These are phyloP conservation scores for Barnettozyma salicaria DNA, from an alignment of 805 yeast genomes.

Conservation along the genomic window DNA sequence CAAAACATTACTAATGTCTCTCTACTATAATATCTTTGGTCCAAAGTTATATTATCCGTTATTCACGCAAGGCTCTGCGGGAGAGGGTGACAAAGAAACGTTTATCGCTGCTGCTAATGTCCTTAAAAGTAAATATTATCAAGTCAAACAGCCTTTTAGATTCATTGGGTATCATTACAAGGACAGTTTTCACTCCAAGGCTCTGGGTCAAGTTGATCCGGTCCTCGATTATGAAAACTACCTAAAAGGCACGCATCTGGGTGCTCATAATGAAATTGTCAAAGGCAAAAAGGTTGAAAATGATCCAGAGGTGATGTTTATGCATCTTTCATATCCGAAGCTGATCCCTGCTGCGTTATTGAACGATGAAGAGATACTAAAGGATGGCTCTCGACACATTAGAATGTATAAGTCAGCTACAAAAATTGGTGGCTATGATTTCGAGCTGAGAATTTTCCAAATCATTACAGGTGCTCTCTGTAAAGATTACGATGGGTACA, in stretches of 20 bases:
- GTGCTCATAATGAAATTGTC: conserved; percentile 15
- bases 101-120: conserved; percentile 58
- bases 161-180: conserved; percentile 32
- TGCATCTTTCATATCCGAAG: conserved; percentile 60
- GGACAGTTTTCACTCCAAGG: conserved; percentile 30
- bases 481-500: conserved; percentile 22
- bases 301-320: conserved; percentile 32
- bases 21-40: conserved; percentile 56
- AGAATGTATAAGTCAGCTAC: conserved; percentile 29
- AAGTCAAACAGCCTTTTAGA: conserved; percentile 32
- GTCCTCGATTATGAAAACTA: conserved; percentile 25
- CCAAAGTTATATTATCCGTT: conserved; percentile 56
- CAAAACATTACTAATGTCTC: conserved; percentile 45
- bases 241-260: conserved; percentile 16
- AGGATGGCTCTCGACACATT: conserved; percentile 24
- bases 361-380: conserved; percentile 25
- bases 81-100: conserved; percentile 72
- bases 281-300: conserved; percentile 12
- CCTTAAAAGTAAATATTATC: conserved; percentile 40
- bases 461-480: conserved; percentile 34
- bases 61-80: conserved; percentile 62
- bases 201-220: conserved; percentile 40
- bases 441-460: conserved; percentile 37
- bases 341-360: conserved; percentile 30
- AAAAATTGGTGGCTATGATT: conserved; percentile 29